Evolutionary conservation across 176 grass and related monocot species (phyloP).

Genomic region (Urochloa ruziziensis): DNA sequence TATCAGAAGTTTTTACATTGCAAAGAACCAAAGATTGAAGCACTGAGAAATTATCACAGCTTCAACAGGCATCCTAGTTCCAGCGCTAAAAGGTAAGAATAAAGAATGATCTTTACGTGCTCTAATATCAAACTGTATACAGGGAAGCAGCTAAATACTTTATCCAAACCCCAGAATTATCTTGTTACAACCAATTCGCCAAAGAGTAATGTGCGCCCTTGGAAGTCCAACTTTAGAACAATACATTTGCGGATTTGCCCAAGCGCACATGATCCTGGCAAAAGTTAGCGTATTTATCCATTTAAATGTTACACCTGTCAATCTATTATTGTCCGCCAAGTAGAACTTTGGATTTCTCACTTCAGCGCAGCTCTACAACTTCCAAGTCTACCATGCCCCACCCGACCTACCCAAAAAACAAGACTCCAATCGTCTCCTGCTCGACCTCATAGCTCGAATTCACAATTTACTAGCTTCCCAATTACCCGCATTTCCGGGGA

Average conservation of each 20-base stretch:
- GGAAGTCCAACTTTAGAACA: constrained; percentile 7
- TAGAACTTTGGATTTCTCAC: neutral
- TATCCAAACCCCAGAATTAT: neutral
- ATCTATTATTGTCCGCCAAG: neutral
- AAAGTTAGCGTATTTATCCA: neutral
- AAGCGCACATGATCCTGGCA: neutral
- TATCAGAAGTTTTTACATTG: neutral
- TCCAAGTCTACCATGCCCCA: neutral
- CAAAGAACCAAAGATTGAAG: neutral
- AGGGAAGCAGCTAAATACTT: neutral
- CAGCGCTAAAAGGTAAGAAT: neutral
- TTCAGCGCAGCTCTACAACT: constrained; percentile 15
- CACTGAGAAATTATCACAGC: neutral
- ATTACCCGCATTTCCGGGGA: neutral
- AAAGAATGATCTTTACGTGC: neutral
- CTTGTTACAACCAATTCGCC: neutral
- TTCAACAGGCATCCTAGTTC: neutral
- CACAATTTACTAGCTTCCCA: neutral
- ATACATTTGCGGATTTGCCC: too few species aligned
- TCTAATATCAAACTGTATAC: neutral
- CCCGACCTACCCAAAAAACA: neutral
- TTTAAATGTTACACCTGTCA: neutral
- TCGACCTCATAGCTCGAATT: neutral
- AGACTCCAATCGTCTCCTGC: neutral
- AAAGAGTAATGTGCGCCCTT: neutral